These are phyloP conservation scores for Phoenix dactylifera DNA, from an alignment of 176 grass and related monocot genomes.

Conservation along the genomic window DNA sequence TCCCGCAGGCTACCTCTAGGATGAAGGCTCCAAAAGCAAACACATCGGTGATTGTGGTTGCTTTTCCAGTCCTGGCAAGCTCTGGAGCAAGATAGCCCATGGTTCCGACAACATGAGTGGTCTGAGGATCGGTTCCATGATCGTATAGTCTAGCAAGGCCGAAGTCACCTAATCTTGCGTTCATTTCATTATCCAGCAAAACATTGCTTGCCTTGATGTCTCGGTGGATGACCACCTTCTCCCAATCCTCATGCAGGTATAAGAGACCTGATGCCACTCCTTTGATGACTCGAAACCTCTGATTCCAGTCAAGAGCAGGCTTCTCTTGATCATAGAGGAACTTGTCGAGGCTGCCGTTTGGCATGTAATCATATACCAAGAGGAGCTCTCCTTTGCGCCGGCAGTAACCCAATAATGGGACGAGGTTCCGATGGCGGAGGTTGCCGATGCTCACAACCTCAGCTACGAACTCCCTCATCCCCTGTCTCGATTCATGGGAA, in stretches of 20 bases:
- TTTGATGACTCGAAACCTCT: conserved; percentile 17
- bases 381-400: conserved; percentile 13
- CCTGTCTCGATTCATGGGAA: conserved; percentile 15
- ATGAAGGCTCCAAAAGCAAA: conserved; percentile 46
- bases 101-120: conserved; percentile 43
- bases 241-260: conserved; percentile 40
- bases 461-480: conserved; percentile 18
- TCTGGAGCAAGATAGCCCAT: conserved; percentile 59
- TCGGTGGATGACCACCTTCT: conserved; percentile 33
- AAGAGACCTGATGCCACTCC: conserved; percentile 26
- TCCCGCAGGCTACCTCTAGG: conserved; percentile 42
- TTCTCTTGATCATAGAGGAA: conserved; percentile 3
- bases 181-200: conserved; percentile 41
- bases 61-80: conserved; percentile 28
- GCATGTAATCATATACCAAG: not conserved
- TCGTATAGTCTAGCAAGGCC: conserved; percentile 56
- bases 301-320: conserved; percentile 9
- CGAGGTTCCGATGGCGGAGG: conserved; percentile 12
- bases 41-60: conserved; percentile 38
- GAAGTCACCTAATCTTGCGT: conserved; percentile 40
- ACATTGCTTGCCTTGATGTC: conserved; percentile 66
- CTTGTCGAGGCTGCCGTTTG: conserved; percentile 32
- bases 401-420: conserved; percentile 13
- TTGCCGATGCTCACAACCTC: conserved; percentile 11
- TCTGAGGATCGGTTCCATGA: conserved; percentile 32